phyloP scores from a whole-genome alignment of 2,329 filamentous ascomycete genomes.

The Huntiella bhutanensis region DNA sequence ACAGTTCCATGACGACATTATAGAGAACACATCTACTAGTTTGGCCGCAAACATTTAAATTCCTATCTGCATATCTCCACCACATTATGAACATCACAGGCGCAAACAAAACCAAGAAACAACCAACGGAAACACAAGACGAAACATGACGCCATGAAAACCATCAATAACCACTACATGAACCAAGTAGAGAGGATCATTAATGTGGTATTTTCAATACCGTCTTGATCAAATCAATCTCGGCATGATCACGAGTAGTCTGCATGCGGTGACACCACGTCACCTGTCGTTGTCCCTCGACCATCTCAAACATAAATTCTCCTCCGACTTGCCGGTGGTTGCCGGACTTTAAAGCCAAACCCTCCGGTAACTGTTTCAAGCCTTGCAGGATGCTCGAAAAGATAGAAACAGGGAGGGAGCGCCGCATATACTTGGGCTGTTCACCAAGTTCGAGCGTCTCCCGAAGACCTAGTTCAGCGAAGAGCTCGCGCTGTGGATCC shows the following conservation, averaged over 20 bases:
- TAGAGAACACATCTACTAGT: not conserved
- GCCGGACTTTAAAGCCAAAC: conserved; percentile 43
- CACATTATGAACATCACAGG: too few relatives aligned
- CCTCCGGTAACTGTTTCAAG: conserved; percentile 36
- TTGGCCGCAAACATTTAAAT: not conserved
- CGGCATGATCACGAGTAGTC: conserved; percentile 58
- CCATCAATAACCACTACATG: too few relatives aligned
- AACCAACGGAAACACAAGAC: too few relatives aligned
- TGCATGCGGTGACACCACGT: conserved; percentile 72
- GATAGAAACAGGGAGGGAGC: conserved; percentile 31
- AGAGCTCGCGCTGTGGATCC: conserved; percentile 50
- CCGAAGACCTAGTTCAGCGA: conserved; percentile 49
- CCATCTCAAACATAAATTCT: conserved; percentile 53
- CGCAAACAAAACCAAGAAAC: too few relatives aligned
- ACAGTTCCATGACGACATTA: not conserved
- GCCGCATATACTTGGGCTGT: conserved; percentile 45
- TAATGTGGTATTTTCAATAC: not conserved
- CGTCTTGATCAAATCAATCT: conserved; percentile 43
- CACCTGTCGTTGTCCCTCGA: conserved; percentile 36
- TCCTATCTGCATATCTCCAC: too few relatives aligned
- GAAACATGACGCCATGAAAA: too few relatives aligned
- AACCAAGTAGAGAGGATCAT: too few relatives aligned
- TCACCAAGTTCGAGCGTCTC: conserved; percentile 40
- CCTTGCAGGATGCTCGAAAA: conserved; percentile 37
- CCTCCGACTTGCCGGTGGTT: conserved; percentile 53